Evolutionary conservation across 1,284 basidiomycete genomes (phyloP), one percentile per base, ranked within the genome.

Genomic region (Rhodotorula sp.): DNA sequence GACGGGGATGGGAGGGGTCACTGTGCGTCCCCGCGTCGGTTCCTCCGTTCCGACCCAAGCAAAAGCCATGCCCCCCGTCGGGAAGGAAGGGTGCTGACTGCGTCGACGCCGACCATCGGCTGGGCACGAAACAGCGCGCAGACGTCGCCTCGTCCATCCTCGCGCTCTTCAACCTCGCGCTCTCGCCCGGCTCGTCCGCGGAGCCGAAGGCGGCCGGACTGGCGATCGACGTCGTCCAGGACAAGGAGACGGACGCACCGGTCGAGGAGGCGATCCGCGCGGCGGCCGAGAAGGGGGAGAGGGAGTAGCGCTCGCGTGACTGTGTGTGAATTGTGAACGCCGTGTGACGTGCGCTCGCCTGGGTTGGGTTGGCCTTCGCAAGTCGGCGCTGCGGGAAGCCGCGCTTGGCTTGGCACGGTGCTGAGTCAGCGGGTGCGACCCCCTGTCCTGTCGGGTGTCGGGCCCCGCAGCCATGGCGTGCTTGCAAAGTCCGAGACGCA

Each of bases 141-240:
- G 86, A 89, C 68, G 87, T 90, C 1, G 88, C 87, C 0, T 75
- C 83, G 47, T 82, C 82, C 0, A 80, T 89, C 8, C 81, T 86
- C 0, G 79, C 84, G 7, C 81, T 87, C 4, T 80, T 86, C 10
- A 83, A 86, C 46, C 81, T 85, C 48, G 83, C 86, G 16, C 40
- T 63, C 53, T 30, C 47, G 6, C 85, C 85, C 20, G 20, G 18
- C 37, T 8, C 44, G 7, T 15, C n/a, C 37, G 26, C 37, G n/a
- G 22, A 9, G 24, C 55, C 55, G 13, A 30, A 37, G 65, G 86
- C 87, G 0, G 84, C 83, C 18, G 87, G 87, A 0, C 81, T 89
- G 24, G 86, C 84, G 13, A 83, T 89, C 64, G 87, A 90, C 76
- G 75, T 89, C 26, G 83, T 87, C 58, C 85, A 86, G 44, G 88